Evolutionary conservation across 371 early-diverging fungal genomes (phyloP).

Genomic region (Blakeslea trispora): DNA sequence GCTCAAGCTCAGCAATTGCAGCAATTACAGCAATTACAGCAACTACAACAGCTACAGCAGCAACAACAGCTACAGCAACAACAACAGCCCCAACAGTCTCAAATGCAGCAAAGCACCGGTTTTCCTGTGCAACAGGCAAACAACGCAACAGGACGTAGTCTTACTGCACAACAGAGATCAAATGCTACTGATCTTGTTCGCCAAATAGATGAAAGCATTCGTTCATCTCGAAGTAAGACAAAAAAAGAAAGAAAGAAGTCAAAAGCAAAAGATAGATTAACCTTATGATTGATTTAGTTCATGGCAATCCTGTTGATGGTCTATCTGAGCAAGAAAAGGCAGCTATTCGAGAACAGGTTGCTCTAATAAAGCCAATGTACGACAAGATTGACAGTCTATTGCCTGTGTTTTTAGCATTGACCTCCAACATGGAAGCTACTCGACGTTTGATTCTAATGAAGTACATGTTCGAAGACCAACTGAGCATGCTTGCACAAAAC

Average conservation of each 20-base stretch:
- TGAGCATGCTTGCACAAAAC: slow-evolving; percentile 43
- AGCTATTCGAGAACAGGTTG: slow-evolving; percentile 45
- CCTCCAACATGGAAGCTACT: slow-evolving; percentile 47
- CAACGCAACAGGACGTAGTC: background rate
- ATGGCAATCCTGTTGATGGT: slow-evolving; percentile 34
- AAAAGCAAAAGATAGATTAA: background rate
- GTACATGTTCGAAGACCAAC: slow-evolving; percentile 62
- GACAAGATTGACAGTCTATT: slow-evolving; percentile 46
- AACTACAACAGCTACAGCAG: slow-evolving; percentile 23
- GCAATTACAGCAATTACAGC: slow-evolving; percentile 13
- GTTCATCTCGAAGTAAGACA: slow-evolving; percentile 42
- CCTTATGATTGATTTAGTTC: slow-evolving; percentile 22
- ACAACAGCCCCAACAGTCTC: slow-evolving; percentile 15
- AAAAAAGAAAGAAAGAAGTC: too few species aligned
- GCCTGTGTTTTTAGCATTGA: slow-evolving; percentile 46
- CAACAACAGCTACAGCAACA: slow-evolving; percentile 1
- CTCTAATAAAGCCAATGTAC: slow-evolving; percentile 50
- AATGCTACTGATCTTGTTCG: slow-evolving; percentile 47
- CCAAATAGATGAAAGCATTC: slow-evolving; percentile 49
- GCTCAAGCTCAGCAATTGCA: slow-evolving; percentile 16
- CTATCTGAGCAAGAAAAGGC: slow-evolving; percentile 55
- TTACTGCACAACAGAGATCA: slow-evolving; percentile 19
- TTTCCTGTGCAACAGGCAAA: background rate
- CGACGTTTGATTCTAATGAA: slow-evolving; percentile 58
- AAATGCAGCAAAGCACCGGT: slow-evolving; percentile 5